phyloP scores from a whole-genome alignment of 192 early-diverging fungal species.

The Podila clonocystis region DNA sequence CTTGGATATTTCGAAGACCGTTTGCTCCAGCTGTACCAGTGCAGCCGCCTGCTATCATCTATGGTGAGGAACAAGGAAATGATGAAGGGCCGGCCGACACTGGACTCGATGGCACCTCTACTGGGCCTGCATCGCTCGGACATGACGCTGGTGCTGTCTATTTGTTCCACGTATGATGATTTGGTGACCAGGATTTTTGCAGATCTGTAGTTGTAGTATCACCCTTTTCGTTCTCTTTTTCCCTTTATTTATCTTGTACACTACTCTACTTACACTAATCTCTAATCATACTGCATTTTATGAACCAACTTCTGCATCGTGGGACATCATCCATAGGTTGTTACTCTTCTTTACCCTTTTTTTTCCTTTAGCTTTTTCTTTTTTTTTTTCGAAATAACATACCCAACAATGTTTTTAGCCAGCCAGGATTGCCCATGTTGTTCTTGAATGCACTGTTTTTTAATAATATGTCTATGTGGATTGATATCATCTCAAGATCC shows the following conservation, averaged over 20 bases:
- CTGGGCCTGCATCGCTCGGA: slow-evolving; percentile 48
- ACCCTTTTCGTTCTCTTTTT: neutral
- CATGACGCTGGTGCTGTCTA: slow-evolving; percentile 30
- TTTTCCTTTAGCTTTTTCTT: too few relatives aligned
- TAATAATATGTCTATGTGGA: neutral
- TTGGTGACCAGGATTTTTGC: slow-evolving; percentile 8
- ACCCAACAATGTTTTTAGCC: neutral
- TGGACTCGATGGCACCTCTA: slow-evolving; percentile 25
- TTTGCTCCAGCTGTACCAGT: slow-evolving; percentile 35
- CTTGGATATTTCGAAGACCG: slow-evolving; percentile 60
- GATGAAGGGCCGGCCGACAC: slow-evolving; percentile 2
- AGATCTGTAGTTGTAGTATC: slow-evolving; percentile 1
- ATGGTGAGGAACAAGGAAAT: slow-evolving; percentile 29
- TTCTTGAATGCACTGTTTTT: too few relatives aligned
- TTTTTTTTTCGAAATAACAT: neutral
- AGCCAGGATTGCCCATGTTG: too few relatives aligned
- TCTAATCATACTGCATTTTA: too few relatives aligned
- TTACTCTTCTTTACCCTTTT: too few relatives aligned
- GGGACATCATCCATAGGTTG: too few relatives aligned
- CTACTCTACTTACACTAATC: too few relatives aligned
- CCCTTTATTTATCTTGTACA: too few relatives aligned
- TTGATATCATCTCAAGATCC: neutral
- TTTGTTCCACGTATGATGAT: slow-evolving; percentile 52
- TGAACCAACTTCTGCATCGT: too few relatives aligned
- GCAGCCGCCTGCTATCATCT: slow-evolving; percentile 23